Evolutionary conservation across 2,329 filamentous ascomycete genomes (phyloP), one percentile per base, ranked within the genome.

Genomic region (Rutstroemia sp.): DNA sequence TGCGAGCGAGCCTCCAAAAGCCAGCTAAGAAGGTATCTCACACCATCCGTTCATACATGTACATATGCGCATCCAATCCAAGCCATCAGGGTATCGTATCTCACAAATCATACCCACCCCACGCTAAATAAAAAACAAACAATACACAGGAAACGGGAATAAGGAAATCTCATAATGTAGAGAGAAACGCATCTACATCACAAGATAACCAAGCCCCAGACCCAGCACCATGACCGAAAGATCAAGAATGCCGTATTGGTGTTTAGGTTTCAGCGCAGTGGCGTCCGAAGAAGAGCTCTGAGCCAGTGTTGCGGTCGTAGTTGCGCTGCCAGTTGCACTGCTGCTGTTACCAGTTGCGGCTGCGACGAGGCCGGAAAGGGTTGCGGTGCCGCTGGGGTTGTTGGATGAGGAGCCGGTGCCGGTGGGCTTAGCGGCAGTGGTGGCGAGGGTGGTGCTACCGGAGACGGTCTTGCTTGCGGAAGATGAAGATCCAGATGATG

Each of bases 131-230:
- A 30, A 30, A 30, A 30, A 8, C 27, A 34, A 34, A 34, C 30
- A 10, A 34, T 10, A 30, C 7, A 30, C 6, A 30, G 27, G 27
- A 34, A 34, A 34, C 5, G 2, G 30, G 30, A 34, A 34, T 12
- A 34, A 34, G 30, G 30, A 34, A 34, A 34, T 10, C 30, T 34
- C 9, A 34, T 12, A 10, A 34, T 34, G 30, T 4, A 34, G 27
- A 34, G 12, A 34, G 23, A 23, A 8, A 30, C 6, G n/a, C n/a
- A 7, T 46, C 67, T 66, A 70, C 67, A 70, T 68, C 57, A 69
- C 62, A n/a, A 69, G 57, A 58, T 66, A 69, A 30, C 66, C 67
- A 16, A 69, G 58, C 21, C 63, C 67, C 14, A 69, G 64, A 51
- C 68, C 68, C 14, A 70, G 49, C 6, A 46, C 64, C 51, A 68